phyloP scores from a whole-genome alignment of 1,284 basidiomycete species.

The Cryptococcus amylolentus region DNA sequence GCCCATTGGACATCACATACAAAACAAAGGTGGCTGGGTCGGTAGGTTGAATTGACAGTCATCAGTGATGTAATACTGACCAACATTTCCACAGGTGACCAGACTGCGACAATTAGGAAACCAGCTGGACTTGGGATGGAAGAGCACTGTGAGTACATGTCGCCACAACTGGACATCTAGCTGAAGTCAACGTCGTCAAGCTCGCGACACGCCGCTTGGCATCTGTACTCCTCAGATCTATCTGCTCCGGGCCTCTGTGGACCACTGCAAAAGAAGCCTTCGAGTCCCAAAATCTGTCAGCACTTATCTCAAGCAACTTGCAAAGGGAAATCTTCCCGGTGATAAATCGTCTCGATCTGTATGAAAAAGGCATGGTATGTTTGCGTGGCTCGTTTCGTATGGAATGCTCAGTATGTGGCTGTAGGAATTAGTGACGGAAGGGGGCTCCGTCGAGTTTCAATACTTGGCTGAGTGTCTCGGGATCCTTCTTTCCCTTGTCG shows the following conservation, averaged over 20 bases:
- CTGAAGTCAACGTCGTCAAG: background rate
- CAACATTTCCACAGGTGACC: slow-evolving; percentile 7
- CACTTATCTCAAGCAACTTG: slow-evolving; percentile 7
- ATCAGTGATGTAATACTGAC: background rate
- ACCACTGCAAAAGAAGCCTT: background rate
- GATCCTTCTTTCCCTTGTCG: slow-evolving; percentile 2
- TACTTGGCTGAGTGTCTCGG: slow-evolving; percentile 2
- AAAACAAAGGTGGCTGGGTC: slow-evolving; percentile 11
- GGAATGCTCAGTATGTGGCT: background rate
- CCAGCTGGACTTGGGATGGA: slow-evolving; percentile 3
- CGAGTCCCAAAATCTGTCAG: background rate
- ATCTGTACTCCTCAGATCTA: slow-evolving; percentile 10
- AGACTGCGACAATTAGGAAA: slow-evolving; percentile 13
- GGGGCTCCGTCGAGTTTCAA: slow-evolving; percentile 4
- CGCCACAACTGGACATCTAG: background rate
- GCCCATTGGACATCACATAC: slow-evolving; percentile 22
- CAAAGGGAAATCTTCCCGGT: slow-evolving; percentile 11
- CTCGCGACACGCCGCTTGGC: slow-evolving; percentile 18
- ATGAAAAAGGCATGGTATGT: slow-evolving; percentile 31
- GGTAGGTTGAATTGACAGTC: slow-evolving; percentile 10
- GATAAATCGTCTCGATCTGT: slow-evolving; percentile 21
- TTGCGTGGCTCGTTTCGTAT: background rate
- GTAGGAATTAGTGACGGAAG: slow-evolving; percentile 10
- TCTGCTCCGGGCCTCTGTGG: slow-evolving; percentile 3
- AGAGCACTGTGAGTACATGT: slow-evolving; percentile 3